A percentile compares a stretch with the other conserved stretches of the same genome.
phyloP scores from a whole-genome alignment of 306 rosid species.

The Acacia crassicarpa region DNA sequence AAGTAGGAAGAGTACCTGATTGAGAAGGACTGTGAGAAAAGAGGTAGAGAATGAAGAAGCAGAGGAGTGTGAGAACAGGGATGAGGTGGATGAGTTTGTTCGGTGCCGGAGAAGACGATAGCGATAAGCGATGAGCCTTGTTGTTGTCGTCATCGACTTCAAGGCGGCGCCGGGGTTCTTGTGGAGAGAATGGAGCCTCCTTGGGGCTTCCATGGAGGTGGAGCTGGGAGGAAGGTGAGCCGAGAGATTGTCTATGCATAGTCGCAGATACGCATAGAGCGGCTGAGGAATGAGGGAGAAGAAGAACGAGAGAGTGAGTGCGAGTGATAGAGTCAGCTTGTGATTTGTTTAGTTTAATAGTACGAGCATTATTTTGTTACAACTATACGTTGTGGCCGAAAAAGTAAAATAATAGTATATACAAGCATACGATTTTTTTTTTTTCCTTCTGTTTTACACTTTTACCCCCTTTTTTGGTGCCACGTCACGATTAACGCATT shows the following conservation, averaged over 20 bases:
- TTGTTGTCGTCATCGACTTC: conserved; percentile 28
- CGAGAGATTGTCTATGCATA: conserved; percentile 74
- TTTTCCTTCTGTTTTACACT: too few relatives aligned
- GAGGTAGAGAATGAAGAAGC: conserved; percentile 69
- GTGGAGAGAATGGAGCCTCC: conserved; percentile 28
- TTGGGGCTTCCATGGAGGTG: conserved; percentile 54
- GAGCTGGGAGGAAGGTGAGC: conserved; percentile 63
- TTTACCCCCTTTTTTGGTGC: neutral
- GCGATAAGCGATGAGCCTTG: conserved; percentile 40
- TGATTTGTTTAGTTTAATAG: neutral
- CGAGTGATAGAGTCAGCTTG: neutral
- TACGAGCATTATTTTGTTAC: neutral
- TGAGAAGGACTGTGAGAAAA: conserved; percentile 67
- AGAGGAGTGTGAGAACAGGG: conserved; percentile 64
- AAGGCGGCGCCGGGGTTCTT: conserved; percentile 31
- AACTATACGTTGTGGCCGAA: neutral
- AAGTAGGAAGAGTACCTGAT: conserved; percentile 40
- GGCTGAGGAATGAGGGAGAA: neutral
- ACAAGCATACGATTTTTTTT: neutral
- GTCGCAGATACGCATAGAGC: neutral
- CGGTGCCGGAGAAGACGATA: conserved; percentile 41
- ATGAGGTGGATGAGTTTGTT: conserved; percentile 57
- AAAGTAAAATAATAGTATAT: neutral
- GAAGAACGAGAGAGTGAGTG: neutral
- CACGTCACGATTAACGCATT: neutral